These are phyloP conservation scores for Pichia nanzhaoensis DNA, from an alignment of 805 yeast species.

Conservation along the genomic window DNA sequence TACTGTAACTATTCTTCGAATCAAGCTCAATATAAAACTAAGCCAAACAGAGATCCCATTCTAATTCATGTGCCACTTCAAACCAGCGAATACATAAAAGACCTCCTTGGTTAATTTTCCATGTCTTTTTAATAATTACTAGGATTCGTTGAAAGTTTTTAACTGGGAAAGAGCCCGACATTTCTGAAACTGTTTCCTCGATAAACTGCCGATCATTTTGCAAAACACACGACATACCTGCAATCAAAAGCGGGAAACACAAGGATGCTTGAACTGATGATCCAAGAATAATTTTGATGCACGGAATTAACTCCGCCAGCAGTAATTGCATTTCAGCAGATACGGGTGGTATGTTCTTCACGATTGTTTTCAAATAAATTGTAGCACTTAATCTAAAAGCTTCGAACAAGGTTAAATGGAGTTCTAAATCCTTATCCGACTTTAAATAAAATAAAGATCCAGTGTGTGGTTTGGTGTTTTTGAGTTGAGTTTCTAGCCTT, in stretches of 20 bases:
- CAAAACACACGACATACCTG: slow-evolving; percentile 25
- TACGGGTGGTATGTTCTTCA: slow-evolving; percentile 17
- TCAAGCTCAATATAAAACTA: slow-evolving; percentile 4
- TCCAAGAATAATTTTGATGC: slow-evolving; percentile 15
- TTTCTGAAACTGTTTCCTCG: slow-evolving; percentile 17
- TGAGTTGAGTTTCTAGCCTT: slow-evolving; percentile 11
- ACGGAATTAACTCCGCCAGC: slow-evolving; percentile 13
- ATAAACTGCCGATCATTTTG: slow-evolving; percentile 21
- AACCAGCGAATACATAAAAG: slow-evolving; percentile 31
- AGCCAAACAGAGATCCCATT: slow-evolving; percentile 28
- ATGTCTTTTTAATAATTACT: slow-evolving; percentile 28
- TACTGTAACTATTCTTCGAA: too few species aligned
- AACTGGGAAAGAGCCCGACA: slow-evolving; percentile 28
- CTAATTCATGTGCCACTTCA: slow-evolving; percentile 28
- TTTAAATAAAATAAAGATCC: slow-evolving; percentile 14
- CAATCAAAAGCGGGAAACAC: slow-evolving; percentile 31
- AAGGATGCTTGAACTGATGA: slow-evolving; percentile 20
- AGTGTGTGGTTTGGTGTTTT: slow-evolving; percentile 17
- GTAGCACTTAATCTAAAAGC: slow-evolving; percentile 21
- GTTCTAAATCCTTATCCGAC: slow-evolving; percentile 23
- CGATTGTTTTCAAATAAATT: slow-evolving; percentile 17
- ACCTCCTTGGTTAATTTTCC: slow-evolving; percentile 31
- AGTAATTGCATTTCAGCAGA: slow-evolving; percentile 19
- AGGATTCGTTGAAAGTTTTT: slow-evolving; percentile 28
- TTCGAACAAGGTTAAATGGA: slow-evolving; percentile 31